Evolutionary conservation across 73 alveolate species (phyloP), one percentile per base, ranked within the genome.

Genomic region (Paramecium biaurelia): DNA sequence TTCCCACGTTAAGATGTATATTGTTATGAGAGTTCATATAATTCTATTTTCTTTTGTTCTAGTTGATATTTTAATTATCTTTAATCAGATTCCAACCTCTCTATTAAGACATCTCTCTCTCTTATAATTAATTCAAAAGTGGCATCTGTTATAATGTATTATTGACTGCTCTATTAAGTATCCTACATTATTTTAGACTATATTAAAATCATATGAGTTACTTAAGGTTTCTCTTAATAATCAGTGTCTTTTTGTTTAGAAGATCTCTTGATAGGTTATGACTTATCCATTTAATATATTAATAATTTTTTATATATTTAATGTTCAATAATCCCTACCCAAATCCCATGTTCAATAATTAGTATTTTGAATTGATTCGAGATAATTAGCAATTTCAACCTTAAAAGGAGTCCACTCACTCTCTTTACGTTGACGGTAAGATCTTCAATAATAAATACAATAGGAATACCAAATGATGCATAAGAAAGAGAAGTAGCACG

Each of bases 401-500:
- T 7, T 37, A 74, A 74, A 74, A 74, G 23, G 87, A 74, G 28
- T 98, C 99, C 4, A 96, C 99, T 15, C 97, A 95, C 59, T 96
- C 98, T 24, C 98, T 97, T 87, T 97, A 97, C 70, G 98, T 97
- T 30, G 99, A 97, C 87, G 99, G 99, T 63, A 72, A 47, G 23
- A n/a, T 15, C 23, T 4, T 34, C 6, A 10, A 11, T 28, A 12
- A 32, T n/a, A 72, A 12, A 35, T 12, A 12, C 3, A 35, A 34
- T 35, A 72, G 86, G 86, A 21, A 96, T 97, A 68, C 99, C 99
- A 12, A 70, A 94, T 26, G 99, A 96, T 85, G 98, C 99, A 7
- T 63, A 95, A 14, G 99, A 97, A 90, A 93, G 99, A 76, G 99
- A 97, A 95, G 99, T 97, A 35, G 96, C 99, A 38, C 99, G 98